Base-by-base conservation (phyloP, 768 basidiomycete species). In the Phaeolepiota aurea region DNA sequence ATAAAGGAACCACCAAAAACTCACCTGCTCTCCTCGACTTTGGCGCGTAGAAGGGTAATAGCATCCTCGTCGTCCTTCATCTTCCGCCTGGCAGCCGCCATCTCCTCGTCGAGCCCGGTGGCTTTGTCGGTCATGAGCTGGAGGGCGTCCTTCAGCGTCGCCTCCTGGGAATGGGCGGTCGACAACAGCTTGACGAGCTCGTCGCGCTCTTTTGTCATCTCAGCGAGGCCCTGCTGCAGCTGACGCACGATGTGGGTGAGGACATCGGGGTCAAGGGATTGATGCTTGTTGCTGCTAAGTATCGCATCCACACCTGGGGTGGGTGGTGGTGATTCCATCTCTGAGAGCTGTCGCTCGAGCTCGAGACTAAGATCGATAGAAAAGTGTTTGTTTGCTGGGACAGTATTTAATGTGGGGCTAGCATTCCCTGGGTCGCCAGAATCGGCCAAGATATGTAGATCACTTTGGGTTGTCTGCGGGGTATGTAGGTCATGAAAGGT, bases 21-120 rank as follows among this genome's bases (percentile, higher is more conserved):
- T 15, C 50, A 85, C 87, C 87, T 74, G 69, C 85, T 87, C 59
- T 90, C 87, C 51, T 90, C 87, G 2, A 90, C 85, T 56, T 89
- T 90, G n/a, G 76, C 69, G 23, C 88, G 74, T 37, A 91, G 64
- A 58, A 90, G 62, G 2, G 66, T 59, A 36, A 91, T 85, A 25
- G 84, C 79, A 44, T 88, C 79, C 52, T 86, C 85, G 41, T 87
- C 82, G 35, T 89, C 87, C 44, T 69, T 74, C 35, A 65, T 66
- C 52, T 75, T 77, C 49, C 55, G 65, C 50, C 61, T 65, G 21
- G 74, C 64, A 20, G 61, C 63, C 38, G 66, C 68, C 3, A 86
- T 64, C 32, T 78, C 69, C 42, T 74, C 75, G 48, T 84, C 79
- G 42, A 76, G 58, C 4, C 52, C 51, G 16, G 76, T 70, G 19